phyloP scores from a whole-genome alignment of 345 rosid species.

The Mallotus nudiflorus region DNA sequence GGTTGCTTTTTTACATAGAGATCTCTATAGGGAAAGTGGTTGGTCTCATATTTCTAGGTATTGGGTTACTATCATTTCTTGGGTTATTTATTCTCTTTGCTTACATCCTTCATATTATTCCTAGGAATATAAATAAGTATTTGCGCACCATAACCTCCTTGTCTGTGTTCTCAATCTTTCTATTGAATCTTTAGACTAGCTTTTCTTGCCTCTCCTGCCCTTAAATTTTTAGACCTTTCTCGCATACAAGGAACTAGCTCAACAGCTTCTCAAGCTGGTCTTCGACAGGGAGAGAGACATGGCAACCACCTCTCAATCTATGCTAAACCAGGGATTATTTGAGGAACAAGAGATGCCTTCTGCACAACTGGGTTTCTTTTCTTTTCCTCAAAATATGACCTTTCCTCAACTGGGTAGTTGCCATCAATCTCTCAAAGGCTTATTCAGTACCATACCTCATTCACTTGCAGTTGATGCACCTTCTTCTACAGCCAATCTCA shows the following conservation, averaged over 20 bases:
- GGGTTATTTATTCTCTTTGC: constrained; percentile 15
- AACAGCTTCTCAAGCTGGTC: background rate
- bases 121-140: constrained; percentile 7
- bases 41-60: constrained; percentile 24
- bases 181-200: background rate
- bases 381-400: constrained; percentile 44
- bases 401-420: constrained; percentile 35
- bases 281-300: constrained; percentile 30
- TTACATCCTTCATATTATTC: background rate
- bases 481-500: constrained; percentile 36
- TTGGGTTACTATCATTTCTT: constrained; percentile 20
- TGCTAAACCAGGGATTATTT: constrained; percentile 51
- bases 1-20: background rate
- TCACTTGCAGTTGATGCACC: constrained; percentile 25
- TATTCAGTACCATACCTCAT: constrained; percentile 18
- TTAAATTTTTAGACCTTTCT: no score
- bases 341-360: constrained; percentile 48
- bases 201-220: no score
- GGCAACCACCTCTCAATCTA: constrained; percentile 55
- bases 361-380: constrained; percentile 59
- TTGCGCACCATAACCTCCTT: background rate
- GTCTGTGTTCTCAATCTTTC: background rate
- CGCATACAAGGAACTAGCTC: no score
- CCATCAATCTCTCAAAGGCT: constrained; percentile 42
- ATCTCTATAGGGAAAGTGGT: constrained; percentile 28